These are phyloP conservation scores for Malus hybrid DNA, from an alignment of 331 rosid species.

Conservation along the genomic window DNA sequence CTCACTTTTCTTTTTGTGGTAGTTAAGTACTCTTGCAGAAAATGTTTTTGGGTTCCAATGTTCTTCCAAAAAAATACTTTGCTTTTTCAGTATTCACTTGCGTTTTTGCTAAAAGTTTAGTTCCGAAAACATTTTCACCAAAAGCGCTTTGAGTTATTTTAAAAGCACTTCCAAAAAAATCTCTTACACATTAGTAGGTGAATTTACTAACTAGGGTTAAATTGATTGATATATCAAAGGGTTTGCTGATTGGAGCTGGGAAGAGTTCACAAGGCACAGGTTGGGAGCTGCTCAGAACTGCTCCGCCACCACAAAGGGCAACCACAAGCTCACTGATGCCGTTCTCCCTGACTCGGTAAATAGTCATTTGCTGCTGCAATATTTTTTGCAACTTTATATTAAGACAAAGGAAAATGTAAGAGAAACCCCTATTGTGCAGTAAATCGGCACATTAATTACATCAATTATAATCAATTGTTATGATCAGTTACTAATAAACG, in stretches of 20 bases:
- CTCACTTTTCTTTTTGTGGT: too few species aligned
- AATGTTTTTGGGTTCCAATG: too few species aligned
- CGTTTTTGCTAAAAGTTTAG: too few species aligned
- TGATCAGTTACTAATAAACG: too few species aligned
- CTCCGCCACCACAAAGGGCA: constrained; percentile 80
- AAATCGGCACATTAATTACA: not conserved
- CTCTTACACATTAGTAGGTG: not conserved
- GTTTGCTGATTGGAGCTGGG: constrained; percentile 95
- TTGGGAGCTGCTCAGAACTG: constrained; percentile 95
- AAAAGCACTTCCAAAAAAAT: too few species aligned
- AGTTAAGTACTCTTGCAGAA: too few species aligned
- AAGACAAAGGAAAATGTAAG: not conserved
- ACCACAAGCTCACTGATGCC: constrained; percentile 46
- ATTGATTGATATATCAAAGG: constrained; percentile 27
- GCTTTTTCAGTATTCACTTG: too few species aligned
- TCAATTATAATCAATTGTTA: too few species aligned
- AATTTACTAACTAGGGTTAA: not conserved
- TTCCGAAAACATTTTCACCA: too few species aligned
- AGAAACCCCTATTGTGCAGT: not conserved
- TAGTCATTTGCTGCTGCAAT: not conserved
- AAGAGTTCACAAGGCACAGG: constrained; percentile 63
- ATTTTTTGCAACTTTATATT: not conserved
- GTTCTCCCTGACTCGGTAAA: constrained; percentile 54
- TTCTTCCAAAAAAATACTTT: too few species aligned
- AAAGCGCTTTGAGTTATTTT: too few species aligned